phyloP scores from a whole-genome alignment of 2,329 filamentous ascomycete species.

The Eutypa lata region DNA sequence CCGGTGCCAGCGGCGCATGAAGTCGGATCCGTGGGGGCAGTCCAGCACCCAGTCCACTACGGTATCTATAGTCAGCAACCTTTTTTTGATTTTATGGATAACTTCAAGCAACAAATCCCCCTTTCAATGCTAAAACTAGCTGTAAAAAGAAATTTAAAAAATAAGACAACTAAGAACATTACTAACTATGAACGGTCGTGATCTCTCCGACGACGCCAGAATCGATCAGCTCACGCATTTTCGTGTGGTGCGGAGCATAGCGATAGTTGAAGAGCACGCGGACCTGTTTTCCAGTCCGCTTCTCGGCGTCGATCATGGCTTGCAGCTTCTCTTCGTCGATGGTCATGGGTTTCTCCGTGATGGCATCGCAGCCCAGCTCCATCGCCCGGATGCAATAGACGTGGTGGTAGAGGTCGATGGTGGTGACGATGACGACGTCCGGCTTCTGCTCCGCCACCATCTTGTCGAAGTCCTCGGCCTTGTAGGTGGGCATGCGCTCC shows the following conservation, averaged over 20 bases:
- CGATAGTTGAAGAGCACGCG: constrained; percentile 64
- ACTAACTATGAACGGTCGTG: constrained; percentile 54
- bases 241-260: constrained; percentile 64
- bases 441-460: constrained; percentile 57
- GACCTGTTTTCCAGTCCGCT: constrained; percentile 45
- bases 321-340: constrained; percentile 54
- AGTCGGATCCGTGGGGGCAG: constrained; percentile 59
- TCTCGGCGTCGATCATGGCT: constrained; percentile 52
- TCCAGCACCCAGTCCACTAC: constrained; percentile 65
- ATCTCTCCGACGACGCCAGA: constrained; percentile 55
- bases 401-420: constrained; percentile 60
- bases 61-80: too few species aligned
- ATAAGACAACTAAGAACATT: too few species aligned
- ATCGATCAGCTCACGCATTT: constrained; percentile 50
- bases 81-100: too few species aligned
- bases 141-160: too few species aligned
- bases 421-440: constrained; percentile 61
- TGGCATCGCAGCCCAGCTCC: constrained; percentile 56
- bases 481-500: constrained; percentile 48
- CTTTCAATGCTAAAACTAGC: too few species aligned
- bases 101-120: too few species aligned
- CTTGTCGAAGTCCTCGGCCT: constrained; percentile 51
- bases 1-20: constrained; percentile 62
- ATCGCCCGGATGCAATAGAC: constrained; percentile 58
- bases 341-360: constrained; percentile 66